phyloP scores from a whole-genome alignment of 108 stramenopile genomes.

The Nitzschia putrida region DNA sequence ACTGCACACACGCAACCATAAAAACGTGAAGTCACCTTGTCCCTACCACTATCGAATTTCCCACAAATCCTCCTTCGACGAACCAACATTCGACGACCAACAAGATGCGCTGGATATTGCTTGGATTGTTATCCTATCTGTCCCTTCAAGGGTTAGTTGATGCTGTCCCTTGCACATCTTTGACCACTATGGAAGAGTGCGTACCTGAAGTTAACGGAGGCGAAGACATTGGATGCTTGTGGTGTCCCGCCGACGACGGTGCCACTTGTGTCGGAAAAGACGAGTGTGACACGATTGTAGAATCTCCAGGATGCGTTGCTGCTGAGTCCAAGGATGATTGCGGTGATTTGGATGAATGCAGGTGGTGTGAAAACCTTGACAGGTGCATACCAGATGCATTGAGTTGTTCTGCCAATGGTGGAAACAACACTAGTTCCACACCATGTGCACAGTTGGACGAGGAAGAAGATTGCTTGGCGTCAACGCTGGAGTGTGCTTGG shows the following conservation, averaged over 20 bases:
- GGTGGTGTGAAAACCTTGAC: conserved; percentile 1
- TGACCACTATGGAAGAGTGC: background rate
- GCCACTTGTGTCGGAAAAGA: background rate
- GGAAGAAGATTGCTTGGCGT: background rate
- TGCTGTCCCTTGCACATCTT: conserved; percentile 3
- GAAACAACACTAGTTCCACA: background rate
- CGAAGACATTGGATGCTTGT: conserved; percentile 2
- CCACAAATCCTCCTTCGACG: no score
- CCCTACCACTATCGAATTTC: no score
- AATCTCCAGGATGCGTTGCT: background rate
- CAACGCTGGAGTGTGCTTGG: conserved; percentile 2
- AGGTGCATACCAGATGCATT: background rate
- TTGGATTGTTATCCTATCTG: background rate
- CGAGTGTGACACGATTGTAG: background rate
- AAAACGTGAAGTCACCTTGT: no score
- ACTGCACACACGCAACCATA: no score
- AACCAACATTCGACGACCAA: no score
- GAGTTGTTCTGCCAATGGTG: no score
- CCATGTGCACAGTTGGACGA: background rate
- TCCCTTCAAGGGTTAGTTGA: background rate
- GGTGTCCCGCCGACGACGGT: background rate
- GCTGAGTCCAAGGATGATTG: conserved; percentile 4
- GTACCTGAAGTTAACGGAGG: background rate
- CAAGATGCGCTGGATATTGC: background rate
- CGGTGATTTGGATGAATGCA: conserved; percentile 2